phyloP scores from a whole-genome alignment of 345 rosid genomes.

The Firmiana major region DNA sequence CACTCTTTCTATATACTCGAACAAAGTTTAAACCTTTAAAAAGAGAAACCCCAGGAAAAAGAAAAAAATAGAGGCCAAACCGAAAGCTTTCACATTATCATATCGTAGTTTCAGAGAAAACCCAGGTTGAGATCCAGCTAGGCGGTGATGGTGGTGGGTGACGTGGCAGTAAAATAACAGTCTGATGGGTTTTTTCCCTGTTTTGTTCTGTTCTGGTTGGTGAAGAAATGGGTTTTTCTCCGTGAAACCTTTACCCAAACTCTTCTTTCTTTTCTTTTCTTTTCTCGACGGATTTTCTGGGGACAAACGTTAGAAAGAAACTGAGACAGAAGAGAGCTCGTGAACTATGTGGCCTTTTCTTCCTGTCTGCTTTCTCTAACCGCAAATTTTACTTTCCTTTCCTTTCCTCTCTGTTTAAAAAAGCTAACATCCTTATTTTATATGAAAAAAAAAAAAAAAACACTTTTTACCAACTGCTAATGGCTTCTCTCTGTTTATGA shows the following conservation, averaged over 20 bases:
- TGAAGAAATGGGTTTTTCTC: conserved; percentile 30
- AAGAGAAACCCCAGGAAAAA: conserved; percentile 6
- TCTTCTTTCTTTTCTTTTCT: neutral
- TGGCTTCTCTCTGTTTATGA: neutral
- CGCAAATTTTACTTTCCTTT: neutral
- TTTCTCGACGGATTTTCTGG: neutral
- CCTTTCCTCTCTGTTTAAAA: neutral
- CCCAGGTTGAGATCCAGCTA: conserved; percentile 19
- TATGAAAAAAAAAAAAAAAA: too few relatives aligned
- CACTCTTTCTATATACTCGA: neutral
- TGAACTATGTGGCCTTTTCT: conserved; percentile 5
- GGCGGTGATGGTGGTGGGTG: conserved; percentile 19
- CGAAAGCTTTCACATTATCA: conserved; percentile 22
- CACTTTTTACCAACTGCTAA: too few relatives aligned
- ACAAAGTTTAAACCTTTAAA: neutral
- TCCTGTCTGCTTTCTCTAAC: neutral
- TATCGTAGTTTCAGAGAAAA: neutral
- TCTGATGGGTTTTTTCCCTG: conserved; percentile 7
- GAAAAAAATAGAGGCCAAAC: neutral
- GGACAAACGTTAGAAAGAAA: conserved; percentile 7
- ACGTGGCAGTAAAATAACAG: conserved; percentile 24
- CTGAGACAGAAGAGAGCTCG: conserved; percentile 24
- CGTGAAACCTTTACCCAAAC: conserved; percentile 48
- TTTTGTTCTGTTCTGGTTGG: conserved; percentile 19
- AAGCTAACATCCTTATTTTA: too few relatives aligned